A percentile compares a stretch with the other conserved stretches of the same genome.
These are phyloP conservation scores for Macrophomina tecta DNA, from an alignment of 2,329 filamentous ascomycete genomes.

Conservation along the genomic window DNA sequence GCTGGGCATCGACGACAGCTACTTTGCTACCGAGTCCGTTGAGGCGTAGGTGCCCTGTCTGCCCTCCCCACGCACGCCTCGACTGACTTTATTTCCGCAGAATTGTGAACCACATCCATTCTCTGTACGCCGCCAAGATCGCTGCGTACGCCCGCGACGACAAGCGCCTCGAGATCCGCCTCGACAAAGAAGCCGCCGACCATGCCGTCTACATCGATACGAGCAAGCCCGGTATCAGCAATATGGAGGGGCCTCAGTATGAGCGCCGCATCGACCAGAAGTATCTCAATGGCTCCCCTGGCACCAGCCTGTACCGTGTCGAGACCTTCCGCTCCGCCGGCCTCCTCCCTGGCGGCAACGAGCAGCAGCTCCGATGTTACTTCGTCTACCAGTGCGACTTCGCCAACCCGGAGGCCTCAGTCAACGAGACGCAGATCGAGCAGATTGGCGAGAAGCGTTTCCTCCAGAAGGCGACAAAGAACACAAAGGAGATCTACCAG, in stretches of 20 bases:
- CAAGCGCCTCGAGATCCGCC: slow-evolving; percentile 89
- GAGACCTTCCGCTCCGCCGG: slow-evolving; percentile 96
- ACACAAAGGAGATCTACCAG: slow-evolving; percentile 95
- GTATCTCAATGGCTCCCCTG: slow-evolving; percentile 81
- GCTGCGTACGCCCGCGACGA: slow-evolving; percentile 92
- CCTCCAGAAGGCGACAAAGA: slow-evolving; percentile 91
- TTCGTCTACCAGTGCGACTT: slow-evolving; percentile 98
- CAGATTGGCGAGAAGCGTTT: slow-evolving; percentile 93
- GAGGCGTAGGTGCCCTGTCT: slow-evolving; percentile 60
- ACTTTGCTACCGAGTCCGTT: slow-evolving; percentile 89
- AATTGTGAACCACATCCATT: slow-evolving; percentile 93
- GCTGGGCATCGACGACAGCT: slow-evolving; percentile 97
- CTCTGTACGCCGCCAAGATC: slow-evolving; percentile 94
- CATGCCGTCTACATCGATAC: slow-evolving; percentile 99
- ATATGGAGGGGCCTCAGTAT: slow-evolving; percentile 82
- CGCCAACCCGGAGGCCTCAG: slow-evolving; percentile 72
- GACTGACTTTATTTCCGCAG: slow-evolving; percentile 35
- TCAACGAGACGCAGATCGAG: slow-evolving; percentile 85
- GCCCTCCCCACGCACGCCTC: background rate
- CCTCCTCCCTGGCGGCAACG: slow-evolving; percentile 74
- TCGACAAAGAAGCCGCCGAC: slow-evolving; percentile 93
- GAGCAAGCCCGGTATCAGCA: slow-evolving; percentile 82
- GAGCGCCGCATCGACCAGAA: slow-evolving; percentile 94
- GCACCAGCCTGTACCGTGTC: slow-evolving; percentile 81
- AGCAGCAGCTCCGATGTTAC: slow-evolving; percentile 91